phyloP scores from a whole-genome alignment of 805 yeast genomes.

The Starmerella potacharoeniae region DNA sequence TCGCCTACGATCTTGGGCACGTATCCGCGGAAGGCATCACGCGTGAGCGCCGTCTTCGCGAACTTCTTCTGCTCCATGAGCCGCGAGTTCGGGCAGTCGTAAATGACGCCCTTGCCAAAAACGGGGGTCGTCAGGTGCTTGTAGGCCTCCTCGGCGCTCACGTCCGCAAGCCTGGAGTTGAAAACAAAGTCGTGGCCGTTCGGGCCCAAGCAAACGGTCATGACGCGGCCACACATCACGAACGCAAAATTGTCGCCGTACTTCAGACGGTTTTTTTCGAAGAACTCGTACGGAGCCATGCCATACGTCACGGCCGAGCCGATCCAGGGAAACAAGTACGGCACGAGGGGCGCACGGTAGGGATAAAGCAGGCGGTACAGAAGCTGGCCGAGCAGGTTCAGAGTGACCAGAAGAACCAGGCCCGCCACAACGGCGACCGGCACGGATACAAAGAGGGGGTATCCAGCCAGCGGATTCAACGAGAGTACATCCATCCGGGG shows the following conservation, averaged over 20 bases:
- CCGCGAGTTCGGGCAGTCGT: conserved; percentile 87
- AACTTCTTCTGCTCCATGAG: conserved; percentile 98
- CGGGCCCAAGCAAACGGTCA: conserved; percentile 96
- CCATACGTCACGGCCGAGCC: conserved; percentile 88
- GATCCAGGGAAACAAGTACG: conserved; percentile 89
- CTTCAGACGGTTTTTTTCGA: conserved; percentile 61
- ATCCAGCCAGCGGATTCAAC: background rate
- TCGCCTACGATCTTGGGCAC: conserved; percentile 85
- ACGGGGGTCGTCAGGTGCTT: conserved; percentile 97
- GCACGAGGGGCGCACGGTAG: conserved; percentile 82
- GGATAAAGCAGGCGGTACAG: conserved; percentile 26
- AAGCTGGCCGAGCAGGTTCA: conserved; percentile 29
- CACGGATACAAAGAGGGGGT: conserved; percentile 14
- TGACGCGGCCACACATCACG: conserved; percentile 72
- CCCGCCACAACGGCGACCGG: conserved; percentile 20
- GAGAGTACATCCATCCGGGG: background rate
- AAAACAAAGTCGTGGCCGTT: conserved; percentile 95
- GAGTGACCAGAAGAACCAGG: conserved; percentile 18
- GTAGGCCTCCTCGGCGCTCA: conserved; percentile 93
- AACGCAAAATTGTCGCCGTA: conserved; percentile 92
- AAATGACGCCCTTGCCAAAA: conserved; percentile 93
- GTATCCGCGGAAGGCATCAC: conserved; percentile 68
- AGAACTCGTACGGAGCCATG: conserved; percentile 86
- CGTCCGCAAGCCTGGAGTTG: conserved; percentile 79
- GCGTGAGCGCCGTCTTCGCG: conserved; percentile 78